Evolutionary conservation across 495 filamentous ascomycete species (phyloP).

Genomic region (Aspergillus mulundensis): DNA sequence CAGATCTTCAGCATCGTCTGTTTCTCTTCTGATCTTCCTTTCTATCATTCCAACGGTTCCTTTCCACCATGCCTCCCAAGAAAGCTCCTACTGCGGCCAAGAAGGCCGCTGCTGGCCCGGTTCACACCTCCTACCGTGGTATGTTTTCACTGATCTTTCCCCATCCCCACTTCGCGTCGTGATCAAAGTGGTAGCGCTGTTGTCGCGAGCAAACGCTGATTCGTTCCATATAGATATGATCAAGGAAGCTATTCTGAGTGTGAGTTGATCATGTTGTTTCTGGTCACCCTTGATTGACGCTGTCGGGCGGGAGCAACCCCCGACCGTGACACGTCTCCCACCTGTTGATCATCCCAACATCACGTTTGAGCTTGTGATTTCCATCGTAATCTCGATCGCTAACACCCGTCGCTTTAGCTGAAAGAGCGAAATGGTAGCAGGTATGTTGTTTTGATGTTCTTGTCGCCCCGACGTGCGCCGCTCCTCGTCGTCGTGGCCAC

Average conservation of each 20-base stretch:
- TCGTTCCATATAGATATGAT: conserved; percentile 58
- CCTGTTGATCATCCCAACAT: conserved; percentile 26
- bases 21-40: conserved; percentile 14
- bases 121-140: conserved; percentile 61
- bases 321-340: conserved; percentile 43
- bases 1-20: conserved; percentile 14
- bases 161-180: conserved; percentile 43
- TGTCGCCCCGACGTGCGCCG: conserved; percentile 10
- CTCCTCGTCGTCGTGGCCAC: conserved; percentile 19
- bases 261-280: conserved; percentile 50
- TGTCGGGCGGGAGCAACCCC: conserved; percentile 27
- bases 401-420: conserved; percentile 45
- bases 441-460: conserved; percentile 41
- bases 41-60: conserved; percentile 16
- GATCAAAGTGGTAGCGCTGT: conserved; percentile 21
- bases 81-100: conserved; percentile 35
- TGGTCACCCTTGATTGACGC: conserved; percentile 31
- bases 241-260: conserved; percentile 63
- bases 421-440: conserved; percentile 64
- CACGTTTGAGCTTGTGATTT: conserved; percentile 14
- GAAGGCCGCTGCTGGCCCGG: conserved; percentile 29
- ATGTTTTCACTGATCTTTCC: conserved; percentile 44
- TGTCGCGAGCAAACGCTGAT: conserved; percentile 50
- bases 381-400: conserved; percentile 26
- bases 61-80: conserved; percentile 50